Evolutionary conservation across 306 rosid species (phyloP).

Genomic region (Quercus wislizeni): DNA sequence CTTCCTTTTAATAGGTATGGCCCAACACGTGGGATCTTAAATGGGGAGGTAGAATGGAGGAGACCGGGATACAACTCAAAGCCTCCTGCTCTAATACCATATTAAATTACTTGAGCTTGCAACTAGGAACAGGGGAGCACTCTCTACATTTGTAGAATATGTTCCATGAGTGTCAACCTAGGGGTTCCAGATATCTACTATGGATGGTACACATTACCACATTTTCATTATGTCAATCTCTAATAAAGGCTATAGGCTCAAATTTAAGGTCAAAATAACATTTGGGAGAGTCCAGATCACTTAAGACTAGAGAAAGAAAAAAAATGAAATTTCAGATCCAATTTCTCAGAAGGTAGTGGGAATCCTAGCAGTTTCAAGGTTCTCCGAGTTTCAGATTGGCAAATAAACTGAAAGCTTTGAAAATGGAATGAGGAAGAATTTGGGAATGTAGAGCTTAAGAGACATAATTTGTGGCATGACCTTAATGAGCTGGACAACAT

Average conservation of each 20-base stretch:
- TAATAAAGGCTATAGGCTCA: not conserved
- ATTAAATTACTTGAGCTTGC: not conserved
- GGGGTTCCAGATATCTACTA: not conserved
- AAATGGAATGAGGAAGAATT: too few species aligned
- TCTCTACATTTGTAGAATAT: not conserved
- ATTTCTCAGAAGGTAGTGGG: not conserved
- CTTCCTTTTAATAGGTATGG: not conserved
- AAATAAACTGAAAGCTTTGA: too few species aligned
- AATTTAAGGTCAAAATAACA: slow-evolving; percentile 9
- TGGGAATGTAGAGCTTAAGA: too few species aligned
- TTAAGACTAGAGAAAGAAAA: not conserved
- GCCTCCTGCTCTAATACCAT: too few species aligned
- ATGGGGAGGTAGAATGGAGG: too few species aligned
- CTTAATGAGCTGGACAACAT: too few species aligned
- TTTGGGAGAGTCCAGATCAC: not conserved
- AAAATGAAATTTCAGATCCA: not conserved
- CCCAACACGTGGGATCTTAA: too few species aligned
- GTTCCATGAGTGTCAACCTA: not conserved
- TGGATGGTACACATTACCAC: not conserved
- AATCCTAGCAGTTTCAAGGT: too few species aligned
- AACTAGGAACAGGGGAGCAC: not conserved
- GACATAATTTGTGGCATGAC: too few species aligned
- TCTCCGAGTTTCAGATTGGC: too few species aligned
- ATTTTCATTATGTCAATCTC: too few species aligned
- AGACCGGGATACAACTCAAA: too few species aligned